Evolutionary conservation across 768 basidiomycete species (phyloP).

Genomic region (Termitomyces sp.): DNA sequence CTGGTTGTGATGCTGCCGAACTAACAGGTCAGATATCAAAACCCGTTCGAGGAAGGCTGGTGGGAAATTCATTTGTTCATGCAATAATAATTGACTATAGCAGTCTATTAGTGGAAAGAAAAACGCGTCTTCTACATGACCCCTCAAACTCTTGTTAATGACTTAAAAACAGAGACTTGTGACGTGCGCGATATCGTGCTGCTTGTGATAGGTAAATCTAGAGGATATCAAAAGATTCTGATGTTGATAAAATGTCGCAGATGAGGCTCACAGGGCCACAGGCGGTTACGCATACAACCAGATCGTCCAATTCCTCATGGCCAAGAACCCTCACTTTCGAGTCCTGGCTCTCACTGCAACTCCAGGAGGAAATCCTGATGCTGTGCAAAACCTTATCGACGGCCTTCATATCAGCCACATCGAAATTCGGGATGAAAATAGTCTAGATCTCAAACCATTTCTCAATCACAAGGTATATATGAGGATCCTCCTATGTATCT

Average conservation of each 20-base stretch:
- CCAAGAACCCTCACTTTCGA: slow-evolving; percentile 91
- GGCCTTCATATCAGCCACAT: slow-evolving; percentile 92
- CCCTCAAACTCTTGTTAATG: slow-evolving; percentile 91
- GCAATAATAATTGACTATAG: not conserved
- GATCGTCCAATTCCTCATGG: slow-evolving; percentile 86
- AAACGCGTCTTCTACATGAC: slow-evolving; percentile 95
- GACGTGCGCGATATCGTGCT: slow-evolving; percentile 81
- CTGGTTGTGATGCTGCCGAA: slow-evolving; percentile 80
- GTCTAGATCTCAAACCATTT: slow-evolving; percentile 82
- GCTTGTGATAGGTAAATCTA: slow-evolving; percentile 73
- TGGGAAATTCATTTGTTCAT: slow-evolving; percentile 31
- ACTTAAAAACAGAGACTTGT: slow-evolving; percentile 68
- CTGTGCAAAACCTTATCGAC: slow-evolving; percentile 90
- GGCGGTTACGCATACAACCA: slow-evolving; percentile 93
- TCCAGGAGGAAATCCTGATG: slow-evolving; percentile 81
- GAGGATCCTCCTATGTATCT: not conserved
- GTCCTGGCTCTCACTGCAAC: slow-evolving; percentile 94
- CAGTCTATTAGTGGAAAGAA: slow-evolving; percentile 58
- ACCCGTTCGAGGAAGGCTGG: slow-evolving; percentile 53
- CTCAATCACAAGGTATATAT: slow-evolving; percentile 76
- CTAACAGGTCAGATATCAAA: slow-evolving; percentile 74
- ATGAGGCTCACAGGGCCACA: slow-evolving; percentile 93
- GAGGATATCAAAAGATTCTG: slow-evolving; percentile 1
- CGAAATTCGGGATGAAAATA: slow-evolving; percentile 90
- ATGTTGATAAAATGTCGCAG: slow-evolving; percentile 34